Conservation (phyloP, 169 alveolate genomes). For the Cryptosporidium canis region DNA sequence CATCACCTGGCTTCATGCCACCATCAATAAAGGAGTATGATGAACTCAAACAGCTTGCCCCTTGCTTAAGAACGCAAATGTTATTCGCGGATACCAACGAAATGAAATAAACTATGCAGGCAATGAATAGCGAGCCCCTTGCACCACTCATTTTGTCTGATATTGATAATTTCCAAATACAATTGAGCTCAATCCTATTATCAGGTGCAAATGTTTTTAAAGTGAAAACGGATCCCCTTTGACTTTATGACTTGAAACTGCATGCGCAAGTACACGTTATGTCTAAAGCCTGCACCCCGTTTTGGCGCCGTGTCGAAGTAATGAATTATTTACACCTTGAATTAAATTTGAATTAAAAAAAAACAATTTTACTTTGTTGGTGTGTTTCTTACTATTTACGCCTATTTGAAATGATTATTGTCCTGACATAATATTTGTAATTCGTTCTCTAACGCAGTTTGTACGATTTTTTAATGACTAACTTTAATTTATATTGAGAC, state of each 20-base stretch:
- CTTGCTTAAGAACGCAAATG: slow-evolving; percentile 29
- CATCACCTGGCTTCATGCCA: slow-evolving; percentile 56
- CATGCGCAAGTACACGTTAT: slow-evolving; percentile 71
- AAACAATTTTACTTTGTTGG: background rate
- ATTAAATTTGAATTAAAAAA: background rate
- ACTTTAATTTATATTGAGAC: background rate
- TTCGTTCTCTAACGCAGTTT: background rate
- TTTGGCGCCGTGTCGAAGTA: slow-evolving; percentile 44
- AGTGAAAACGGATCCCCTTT: slow-evolving; percentile 1
- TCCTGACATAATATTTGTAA: background rate
- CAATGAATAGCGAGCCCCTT: slow-evolving; percentile 61
- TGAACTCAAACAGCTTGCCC: slow-evolving; percentile 1
- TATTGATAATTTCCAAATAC: background rate
- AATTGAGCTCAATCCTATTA: slow-evolving; percentile 34
- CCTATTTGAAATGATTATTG: background rate
- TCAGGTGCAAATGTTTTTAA: slow-evolving; percentile 46
- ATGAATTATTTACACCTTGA: background rate
- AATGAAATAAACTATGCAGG: slow-evolving; percentile 15
- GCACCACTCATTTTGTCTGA: slow-evolving; percentile 54
- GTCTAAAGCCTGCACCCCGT: slow-evolving; percentile 67
- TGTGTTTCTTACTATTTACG: background rate
- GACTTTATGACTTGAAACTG: slow-evolving; percentile 44
- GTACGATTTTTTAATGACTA: background rate
- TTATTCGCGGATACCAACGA: slow-evolving; percentile 8
- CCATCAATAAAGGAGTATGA: slow-evolving; percentile 39